Percentiles rank a stretch among this genome's conserved stretches.
These are phyloP conservation scores for Cadophora luteo-olivacea DNA, from an alignment of 2,329 filamentous ascomycete species.

Conservation along the genomic window DNA sequence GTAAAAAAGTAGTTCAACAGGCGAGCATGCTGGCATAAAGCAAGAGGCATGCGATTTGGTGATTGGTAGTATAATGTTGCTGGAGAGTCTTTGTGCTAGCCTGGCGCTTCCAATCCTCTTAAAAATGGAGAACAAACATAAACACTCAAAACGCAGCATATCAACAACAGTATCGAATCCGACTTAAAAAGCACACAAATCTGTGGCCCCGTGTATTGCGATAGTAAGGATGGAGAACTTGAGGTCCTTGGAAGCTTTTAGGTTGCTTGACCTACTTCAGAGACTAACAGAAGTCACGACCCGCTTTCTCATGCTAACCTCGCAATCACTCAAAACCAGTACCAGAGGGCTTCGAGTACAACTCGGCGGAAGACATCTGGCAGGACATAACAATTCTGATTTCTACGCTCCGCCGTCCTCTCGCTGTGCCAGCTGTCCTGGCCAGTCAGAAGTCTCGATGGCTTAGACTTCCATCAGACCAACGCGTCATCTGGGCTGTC, in stretches of 20 bases:
- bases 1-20: not conserved
- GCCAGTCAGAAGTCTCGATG: not conserved
- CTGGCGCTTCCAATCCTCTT: not conserved
- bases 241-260: not conserved
- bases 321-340: not conserved
- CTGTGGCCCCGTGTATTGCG: not conserved
- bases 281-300: not conserved
- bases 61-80: not conserved
- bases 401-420: not conserved
- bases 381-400: not conserved
- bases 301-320: not conserved
- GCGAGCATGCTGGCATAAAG: not conserved
- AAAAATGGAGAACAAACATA: not conserved
- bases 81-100: not conserved
- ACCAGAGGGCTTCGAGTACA: not conserved
- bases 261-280: not conserved
- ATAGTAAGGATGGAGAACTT: not conserved
- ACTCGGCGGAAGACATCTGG: not conserved
- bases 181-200: not conserved
- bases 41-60: not conserved
- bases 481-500: not conserved
- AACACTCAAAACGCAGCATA: not conserved
- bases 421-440: not conserved
- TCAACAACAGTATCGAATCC: not conserved
- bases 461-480: too few species aligned